Evolutionary conservation across 331 rosid species (phyloP).

Genomic region (Quercus phellos): DNA sequence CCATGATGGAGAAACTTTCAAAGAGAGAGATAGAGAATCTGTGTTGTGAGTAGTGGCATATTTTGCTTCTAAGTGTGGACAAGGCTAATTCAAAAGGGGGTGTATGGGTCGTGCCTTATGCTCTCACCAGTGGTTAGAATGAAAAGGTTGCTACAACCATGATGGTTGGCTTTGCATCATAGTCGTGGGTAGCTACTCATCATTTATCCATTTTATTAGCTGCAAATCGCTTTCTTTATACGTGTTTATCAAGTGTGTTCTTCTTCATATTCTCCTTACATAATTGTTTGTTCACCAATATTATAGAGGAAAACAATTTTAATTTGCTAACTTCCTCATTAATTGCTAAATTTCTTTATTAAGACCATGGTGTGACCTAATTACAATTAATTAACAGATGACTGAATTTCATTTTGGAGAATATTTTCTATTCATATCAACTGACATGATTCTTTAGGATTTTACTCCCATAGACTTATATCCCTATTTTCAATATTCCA

Average conservation of each 20-base stretch:
- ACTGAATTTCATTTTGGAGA: not conserved
- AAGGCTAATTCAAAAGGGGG: constrained; percentile 22
- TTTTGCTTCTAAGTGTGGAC: constrained; percentile 43
- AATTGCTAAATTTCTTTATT: not conserved
- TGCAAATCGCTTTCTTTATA: constrained; percentile 45
- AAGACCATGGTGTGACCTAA: too few species aligned
- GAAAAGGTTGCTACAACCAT: constrained; percentile 29
- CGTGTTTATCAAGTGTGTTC: constrained; percentile 25
- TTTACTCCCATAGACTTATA: not conserved
- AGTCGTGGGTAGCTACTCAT: constrained; percentile 31
- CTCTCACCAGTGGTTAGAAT: constrained; percentile 33
- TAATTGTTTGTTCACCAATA: constrained; percentile 40
- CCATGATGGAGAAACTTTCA: constrained; percentile 28
- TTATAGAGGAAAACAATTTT: constrained; percentile 9
- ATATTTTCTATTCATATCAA: not conserved
- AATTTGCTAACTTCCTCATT: constrained; percentile 5
- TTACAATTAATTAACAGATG: not conserved
- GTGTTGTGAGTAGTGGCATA: constrained; percentile 14
- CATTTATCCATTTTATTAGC: constrained; percentile 14
- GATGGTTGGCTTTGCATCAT: constrained; percentile 46
- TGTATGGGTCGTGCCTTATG: constrained; percentile 41
- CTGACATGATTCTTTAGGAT: not conserved
- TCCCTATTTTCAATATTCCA: too few species aligned
- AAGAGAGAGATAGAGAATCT: constrained; percentile 18
- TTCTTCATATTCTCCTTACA: constrained; percentile 18